These are phyloP conservation scores for Uronychia setigera DNA, from an alignment of 73 alveolate genomes.

Conservation along the genomic window DNA sequence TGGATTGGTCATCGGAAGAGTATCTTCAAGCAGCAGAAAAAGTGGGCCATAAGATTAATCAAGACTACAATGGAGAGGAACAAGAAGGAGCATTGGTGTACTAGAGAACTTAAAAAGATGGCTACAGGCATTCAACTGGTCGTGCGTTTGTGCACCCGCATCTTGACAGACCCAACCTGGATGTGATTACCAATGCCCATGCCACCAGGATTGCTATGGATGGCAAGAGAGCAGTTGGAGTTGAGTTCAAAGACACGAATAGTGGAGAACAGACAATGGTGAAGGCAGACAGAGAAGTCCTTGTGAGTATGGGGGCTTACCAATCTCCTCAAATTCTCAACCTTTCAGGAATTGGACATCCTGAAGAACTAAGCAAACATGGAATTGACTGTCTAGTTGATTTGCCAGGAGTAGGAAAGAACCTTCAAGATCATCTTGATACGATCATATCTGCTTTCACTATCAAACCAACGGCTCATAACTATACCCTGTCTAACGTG, in stretches of 20 bases:
- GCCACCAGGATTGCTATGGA: not conserved
- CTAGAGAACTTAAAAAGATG: not conserved
- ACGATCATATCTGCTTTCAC: too few species aligned
- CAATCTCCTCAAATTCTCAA: not conserved
- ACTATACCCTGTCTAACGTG: not conserved
- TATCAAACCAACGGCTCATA: too few species aligned
- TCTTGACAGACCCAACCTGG: not conserved
- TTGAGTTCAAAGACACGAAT: not conserved
- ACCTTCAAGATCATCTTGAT: conserved; percentile 35
- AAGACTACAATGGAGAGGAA: not conserved
- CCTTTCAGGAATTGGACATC: not conserved
- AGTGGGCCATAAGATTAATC: not conserved
- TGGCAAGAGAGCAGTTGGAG: not conserved
- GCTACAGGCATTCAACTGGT: not conserved
- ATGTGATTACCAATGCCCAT: not conserved
- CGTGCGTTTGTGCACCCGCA: not conserved
- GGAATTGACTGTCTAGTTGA: not conserved
- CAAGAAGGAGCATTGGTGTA: not conserved
- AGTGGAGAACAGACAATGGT: not conserved
- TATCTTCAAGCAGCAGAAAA: not conserved
- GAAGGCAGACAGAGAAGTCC: not conserved
- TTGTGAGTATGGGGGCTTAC: not conserved
- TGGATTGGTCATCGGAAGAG: not conserved
- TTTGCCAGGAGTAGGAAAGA: conserved; percentile 45
- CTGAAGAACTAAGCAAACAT: not conserved